Evolutionary conservation across 768 basidiomycete genomes (phyloP).

Genomic region (Pleurotus citrinopileatus): DNA sequence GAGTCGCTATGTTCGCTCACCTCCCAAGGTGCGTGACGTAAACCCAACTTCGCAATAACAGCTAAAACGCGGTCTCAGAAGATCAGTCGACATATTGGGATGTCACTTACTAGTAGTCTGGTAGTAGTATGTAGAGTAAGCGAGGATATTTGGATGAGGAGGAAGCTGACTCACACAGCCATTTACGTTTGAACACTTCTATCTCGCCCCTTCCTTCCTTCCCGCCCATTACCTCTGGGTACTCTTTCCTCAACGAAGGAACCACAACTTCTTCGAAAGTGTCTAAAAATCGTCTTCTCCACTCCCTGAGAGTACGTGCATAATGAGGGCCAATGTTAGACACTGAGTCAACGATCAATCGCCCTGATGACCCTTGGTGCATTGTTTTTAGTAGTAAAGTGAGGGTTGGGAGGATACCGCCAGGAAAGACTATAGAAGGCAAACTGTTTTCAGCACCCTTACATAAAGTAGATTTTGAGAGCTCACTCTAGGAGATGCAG

Average conservation of each 20-base stretch:
- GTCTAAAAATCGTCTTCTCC: slow-evolving; percentile 59
- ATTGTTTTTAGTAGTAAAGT: slow-evolving; percentile 53
- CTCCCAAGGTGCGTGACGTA: slow-evolving; percentile 61
- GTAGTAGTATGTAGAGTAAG: slow-evolving; percentile 13
- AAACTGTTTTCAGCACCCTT: no score
- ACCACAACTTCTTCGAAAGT: slow-evolving; percentile 57
- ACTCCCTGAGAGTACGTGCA: slow-evolving; percentile 77
- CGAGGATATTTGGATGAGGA: not conserved
- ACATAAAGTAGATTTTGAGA: no score
- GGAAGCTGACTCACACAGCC: slow-evolving; percentile 52
- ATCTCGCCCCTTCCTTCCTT: slow-evolving; percentile 47
- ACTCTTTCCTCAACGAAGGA: slow-evolving; percentile 56
- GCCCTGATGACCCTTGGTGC: slow-evolving; percentile 45
- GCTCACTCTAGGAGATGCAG: no score
- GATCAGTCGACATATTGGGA: not conserved
- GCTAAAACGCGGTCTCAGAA: slow-evolving; percentile 26
- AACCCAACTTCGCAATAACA: slow-evolving; percentile 78
- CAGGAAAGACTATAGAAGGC: slow-evolving; percentile 62
- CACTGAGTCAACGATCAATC: slow-evolving; percentile 61
- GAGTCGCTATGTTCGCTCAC: slow-evolving; percentile 28
- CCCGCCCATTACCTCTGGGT: slow-evolving; percentile 52
- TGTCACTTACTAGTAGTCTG: slow-evolving; percentile 45
- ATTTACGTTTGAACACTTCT: slow-evolving; percentile 73
- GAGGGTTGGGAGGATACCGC: slow-evolving; percentile 65
- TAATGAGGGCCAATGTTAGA: slow-evolving; percentile 76